A percentile compares a stretch with the other conserved stretches of the same genome.
Evolutionary conservation across 306 rosid genomes (phyloP).

Genomic region (Pyrus communis): DNA sequence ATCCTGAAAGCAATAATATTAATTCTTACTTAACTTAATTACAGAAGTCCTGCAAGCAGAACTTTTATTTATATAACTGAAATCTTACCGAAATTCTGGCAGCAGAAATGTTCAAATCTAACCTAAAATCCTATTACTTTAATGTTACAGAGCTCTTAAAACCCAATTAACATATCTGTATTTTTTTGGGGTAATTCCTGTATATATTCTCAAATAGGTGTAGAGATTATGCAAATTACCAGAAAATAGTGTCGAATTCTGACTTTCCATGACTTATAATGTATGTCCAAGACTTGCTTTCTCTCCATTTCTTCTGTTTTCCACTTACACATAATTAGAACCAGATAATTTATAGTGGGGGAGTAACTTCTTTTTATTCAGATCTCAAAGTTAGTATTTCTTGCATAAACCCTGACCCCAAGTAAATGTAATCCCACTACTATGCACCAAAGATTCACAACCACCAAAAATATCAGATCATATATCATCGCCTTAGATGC

Average conservation of each 20-base stretch:
- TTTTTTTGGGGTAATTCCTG: neutral
- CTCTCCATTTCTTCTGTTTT: neutral
- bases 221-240: neutral
- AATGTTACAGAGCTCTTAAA: neutral
- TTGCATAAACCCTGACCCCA: slow-evolving; percentile 73
- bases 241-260: slow-evolving; percentile 3
- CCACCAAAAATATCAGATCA: neutral
- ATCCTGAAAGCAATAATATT: neutral
- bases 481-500: neutral
- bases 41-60: neutral
- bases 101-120: neutral
- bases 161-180: neutral
- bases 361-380: neutral
- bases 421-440: neutral
- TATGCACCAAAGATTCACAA: neutral
- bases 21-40: neutral
- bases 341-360: neutral
- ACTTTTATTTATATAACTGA: neutral
- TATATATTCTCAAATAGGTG: neutral
- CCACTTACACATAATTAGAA: neutral
- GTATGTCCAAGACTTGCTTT: neutral
- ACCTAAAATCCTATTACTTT: neutral
- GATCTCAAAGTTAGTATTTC: neutral
- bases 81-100: neutral
- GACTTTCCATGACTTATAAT: neutral